phyloP scores from a whole-genome alignment of 164 flowering plant species.

The Warburgia ugandensis region DNA sequence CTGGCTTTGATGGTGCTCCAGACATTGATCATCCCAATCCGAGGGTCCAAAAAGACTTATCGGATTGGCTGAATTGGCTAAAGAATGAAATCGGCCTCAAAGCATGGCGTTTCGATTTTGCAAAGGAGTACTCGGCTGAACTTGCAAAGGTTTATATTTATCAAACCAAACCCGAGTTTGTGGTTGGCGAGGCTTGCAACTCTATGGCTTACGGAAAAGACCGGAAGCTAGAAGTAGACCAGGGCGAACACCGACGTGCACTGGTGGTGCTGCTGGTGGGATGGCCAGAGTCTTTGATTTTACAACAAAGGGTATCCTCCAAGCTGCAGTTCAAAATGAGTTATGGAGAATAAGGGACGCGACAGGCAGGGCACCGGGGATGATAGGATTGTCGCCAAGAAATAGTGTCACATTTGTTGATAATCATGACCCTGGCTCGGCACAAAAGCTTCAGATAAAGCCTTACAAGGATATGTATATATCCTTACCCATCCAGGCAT shows the following conservation, averaged over 20 bases:
- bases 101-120: conserved; percentile 76
- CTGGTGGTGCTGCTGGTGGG: conserved; percentile 45
- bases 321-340: conserved; percentile 55
- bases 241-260: conserved; percentile 42
- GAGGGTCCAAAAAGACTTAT: conserved; percentile 53
- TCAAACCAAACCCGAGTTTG: conserved; percentile 42
- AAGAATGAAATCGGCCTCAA: conserved; percentile 57
- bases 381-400: conserved; percentile 58
- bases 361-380: conserved; percentile 63
- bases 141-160: conserved; percentile 45
- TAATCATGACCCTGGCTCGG: conserved; percentile 64
- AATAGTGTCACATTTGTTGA: conserved; percentile 77
- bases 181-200: conserved; percentile 66
- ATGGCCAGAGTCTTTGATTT: conserved; percentile 59
- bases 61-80: conserved; percentile 84
- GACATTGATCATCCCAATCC: conserved; percentile 70
- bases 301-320: conserved; percentile 71
- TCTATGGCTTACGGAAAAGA: no score
- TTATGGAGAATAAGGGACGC: conserved; percentile 50
- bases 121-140: conserved; percentile 43
- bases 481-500: conserved; percentile 83
- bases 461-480: conserved; percentile 72
- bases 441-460: conserved; percentile 78
- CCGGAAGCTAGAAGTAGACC: conserved; percentile 39
- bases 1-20: conserved; percentile 35